Percentiles rank a stretch among this genome's conserved stretches.
Evolutionary conservation across 2,329 filamentous ascomycete genomes (phyloP).

Genomic region (Hypoxylon sp.): DNA sequence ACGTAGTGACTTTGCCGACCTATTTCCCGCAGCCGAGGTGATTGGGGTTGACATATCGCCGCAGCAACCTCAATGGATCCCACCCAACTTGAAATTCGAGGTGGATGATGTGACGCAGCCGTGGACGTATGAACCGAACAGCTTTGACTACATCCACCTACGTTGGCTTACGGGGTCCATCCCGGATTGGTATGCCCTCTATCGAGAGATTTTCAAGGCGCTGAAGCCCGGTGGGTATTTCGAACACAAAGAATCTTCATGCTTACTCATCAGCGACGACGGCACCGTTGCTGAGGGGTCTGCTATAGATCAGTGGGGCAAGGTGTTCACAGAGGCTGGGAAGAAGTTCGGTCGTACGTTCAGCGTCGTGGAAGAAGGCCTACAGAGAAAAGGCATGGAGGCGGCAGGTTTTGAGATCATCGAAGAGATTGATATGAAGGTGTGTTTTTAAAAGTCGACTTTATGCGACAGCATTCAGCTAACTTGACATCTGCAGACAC

Average conservation of each 20-base stretch:
- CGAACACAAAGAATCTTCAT: slow-evolving; percentile 51
- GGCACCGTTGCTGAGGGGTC: slow-evolving; percentile 49
- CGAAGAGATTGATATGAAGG: slow-evolving; percentile 47
- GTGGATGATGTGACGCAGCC: slow-evolving; percentile 54
- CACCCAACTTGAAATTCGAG: slow-evolving; percentile 54
- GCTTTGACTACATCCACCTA: slow-evolving; percentile 74
- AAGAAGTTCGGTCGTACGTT: slow-evolving; percentile 54
- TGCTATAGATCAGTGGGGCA: slow-evolving; percentile 55
- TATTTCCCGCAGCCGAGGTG: slow-evolving; percentile 51
- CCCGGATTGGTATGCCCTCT: slow-evolving; percentile 67
- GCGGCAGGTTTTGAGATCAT: slow-evolving; percentile 52
- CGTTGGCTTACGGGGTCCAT: slow-evolving; percentile 70
- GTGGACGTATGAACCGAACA: slow-evolving; percentile 64
- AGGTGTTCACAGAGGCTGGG: slow-evolving; percentile 55
- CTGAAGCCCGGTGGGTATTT: slow-evolving; percentile 66
- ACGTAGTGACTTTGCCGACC: slow-evolving; percentile 59
- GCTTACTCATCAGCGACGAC: slow-evolving; percentile 50
- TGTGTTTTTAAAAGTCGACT: slow-evolving; percentile 13
- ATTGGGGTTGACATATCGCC: slow-evolving; percentile 56
- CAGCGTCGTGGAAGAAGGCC: slow-evolving; percentile 51
- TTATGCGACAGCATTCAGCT: neutral
- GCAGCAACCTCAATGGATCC: slow-evolving; percentile 60
- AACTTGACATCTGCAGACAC: slow-evolving; percentile 49
- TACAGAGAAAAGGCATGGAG: slow-evolving; percentile 53
- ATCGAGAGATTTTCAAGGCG: slow-evolving; percentile 65